A percentile compares a stretch with the other conserved stretches of the same genome.
These are phyloP conservation scores for Amanita thiersii DNA, from an alignment of 768 basidiomycete genomes.

Conservation along the genomic window DNA sequence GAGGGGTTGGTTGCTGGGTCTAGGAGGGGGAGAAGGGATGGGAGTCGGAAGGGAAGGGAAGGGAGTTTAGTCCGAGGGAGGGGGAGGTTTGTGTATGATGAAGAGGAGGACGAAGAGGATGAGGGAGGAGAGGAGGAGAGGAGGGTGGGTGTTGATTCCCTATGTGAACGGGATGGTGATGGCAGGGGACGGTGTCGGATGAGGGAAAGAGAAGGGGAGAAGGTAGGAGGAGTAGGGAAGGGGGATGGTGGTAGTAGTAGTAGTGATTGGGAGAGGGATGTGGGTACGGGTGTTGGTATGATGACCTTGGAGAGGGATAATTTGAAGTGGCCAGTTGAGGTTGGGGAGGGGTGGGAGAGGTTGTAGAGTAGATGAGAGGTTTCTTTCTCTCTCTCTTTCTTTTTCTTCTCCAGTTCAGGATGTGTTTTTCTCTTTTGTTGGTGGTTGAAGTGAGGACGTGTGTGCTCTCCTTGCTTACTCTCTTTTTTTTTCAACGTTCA, in stretches of 20 bases:
- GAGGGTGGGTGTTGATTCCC: background rate
- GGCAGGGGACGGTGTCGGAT: background rate
- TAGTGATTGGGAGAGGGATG: background rate
- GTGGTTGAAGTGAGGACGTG: too few species aligned
- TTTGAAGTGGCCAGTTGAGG: background rate
- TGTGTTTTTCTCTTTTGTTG: too few species aligned
- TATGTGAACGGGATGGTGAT: background rate
- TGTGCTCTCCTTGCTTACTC: too few species aligned
- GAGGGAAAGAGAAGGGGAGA: background rate
- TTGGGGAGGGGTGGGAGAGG: background rate
- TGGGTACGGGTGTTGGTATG: too few species aligned
- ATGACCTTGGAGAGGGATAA: background rate
- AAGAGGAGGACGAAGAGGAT: background rate
- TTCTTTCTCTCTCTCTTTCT: background rate
- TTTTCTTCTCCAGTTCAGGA: too few species aligned
- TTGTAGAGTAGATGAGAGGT: background rate
- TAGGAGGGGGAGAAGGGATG: constrained; percentile 5
- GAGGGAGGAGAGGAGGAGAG: background rate
- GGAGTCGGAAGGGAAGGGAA: constrained; percentile 8
- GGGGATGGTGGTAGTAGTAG: too few species aligned
- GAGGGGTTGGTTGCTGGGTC: constrained; percentile 1
- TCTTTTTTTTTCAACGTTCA: too few species aligned
- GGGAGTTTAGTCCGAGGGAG: constrained; percentile 2
- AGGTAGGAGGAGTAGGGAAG: background rate
- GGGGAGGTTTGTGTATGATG: background rate